phyloP scores from a whole-genome alignment of 179 eudicot species.

The Monotropa hypopitys region DNA sequence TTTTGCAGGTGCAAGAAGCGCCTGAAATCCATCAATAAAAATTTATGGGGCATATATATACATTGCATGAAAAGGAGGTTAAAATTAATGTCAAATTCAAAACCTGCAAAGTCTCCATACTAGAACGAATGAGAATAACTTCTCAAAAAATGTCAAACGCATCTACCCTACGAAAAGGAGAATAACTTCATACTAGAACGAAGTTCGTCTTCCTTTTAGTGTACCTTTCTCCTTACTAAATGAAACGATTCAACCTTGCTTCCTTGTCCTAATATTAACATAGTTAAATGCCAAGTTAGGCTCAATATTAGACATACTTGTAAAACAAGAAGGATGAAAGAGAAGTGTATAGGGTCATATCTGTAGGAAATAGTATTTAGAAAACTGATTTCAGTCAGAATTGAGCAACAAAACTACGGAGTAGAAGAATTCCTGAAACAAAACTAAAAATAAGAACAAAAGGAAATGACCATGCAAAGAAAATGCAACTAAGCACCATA shows the following conservation, averaged over 20 bases:
- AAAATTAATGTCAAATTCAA: not conserved
- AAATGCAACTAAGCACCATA: constrained; percentile 18
- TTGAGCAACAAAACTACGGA: too few relatives aligned
- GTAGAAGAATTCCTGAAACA: too few relatives aligned
- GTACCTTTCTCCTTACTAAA: not conserved
- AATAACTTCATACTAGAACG: not conserved
- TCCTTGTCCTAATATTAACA: not conserved
- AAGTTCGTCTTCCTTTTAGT: not conserved
- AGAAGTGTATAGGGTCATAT: too few relatives aligned
- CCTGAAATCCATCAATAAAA: constrained; percentile 39
- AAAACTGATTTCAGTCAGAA: too few relatives aligned
- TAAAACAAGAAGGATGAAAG: too few relatives aligned
- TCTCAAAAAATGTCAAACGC: not conserved
- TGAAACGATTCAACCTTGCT: not conserved
- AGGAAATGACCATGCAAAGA: not conserved
- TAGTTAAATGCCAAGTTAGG: too few relatives aligned
- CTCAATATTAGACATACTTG: too few relatives aligned
- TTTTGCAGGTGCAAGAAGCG: constrained; percentile 76
- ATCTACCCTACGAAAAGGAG: not conserved
- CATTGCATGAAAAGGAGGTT: not conserved
- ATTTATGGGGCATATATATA: not conserved
- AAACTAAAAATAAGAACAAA: too few relatives aligned
- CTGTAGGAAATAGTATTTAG: too few relatives aligned
- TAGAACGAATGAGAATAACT: too few relatives aligned
- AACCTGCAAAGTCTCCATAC: not conserved